A percentile compares a stretch with the other conserved stretches of the same genome.
phyloP scores from a whole-genome alignment of 805 yeast genomes.

The Danielozyma ontarioensis region DNA sequence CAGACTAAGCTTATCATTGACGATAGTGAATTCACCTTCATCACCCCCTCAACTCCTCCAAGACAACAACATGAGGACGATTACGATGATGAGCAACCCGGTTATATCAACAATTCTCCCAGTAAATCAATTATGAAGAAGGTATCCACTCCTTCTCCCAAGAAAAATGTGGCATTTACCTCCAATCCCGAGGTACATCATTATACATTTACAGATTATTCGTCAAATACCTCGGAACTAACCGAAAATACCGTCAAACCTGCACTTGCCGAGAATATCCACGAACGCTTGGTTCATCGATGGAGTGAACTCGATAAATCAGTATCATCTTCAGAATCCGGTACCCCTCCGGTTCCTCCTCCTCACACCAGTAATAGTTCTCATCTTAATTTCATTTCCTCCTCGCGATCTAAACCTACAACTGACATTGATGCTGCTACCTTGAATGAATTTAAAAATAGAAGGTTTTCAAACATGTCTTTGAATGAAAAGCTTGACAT shows the following conservation, averaged over 20 bases:
- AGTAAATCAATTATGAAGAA: constrained; percentile 36
- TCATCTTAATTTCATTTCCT: constrained; percentile 4
- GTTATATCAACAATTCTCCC: constrained; percentile 20
- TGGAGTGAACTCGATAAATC: background rate
- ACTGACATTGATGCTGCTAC: constrained; percentile 11
- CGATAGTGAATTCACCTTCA: constrained; percentile 22
- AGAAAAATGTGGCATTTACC: constrained; percentile 34
- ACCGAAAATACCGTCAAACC: too few species aligned
- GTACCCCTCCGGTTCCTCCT: constrained; percentile 27
- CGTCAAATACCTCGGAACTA: background rate
- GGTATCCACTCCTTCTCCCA: constrained; percentile 25
- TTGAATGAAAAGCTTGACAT: constrained; percentile 43
- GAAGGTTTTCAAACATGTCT: constrained; percentile 24
- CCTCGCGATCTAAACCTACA: constrained; percentile 1
- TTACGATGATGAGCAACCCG: constrained; percentile 1
- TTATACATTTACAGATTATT: constrained; percentile 8
- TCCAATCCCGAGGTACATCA: constrained; percentile 28
- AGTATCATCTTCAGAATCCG: constrained; percentile 5
- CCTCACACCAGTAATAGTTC: constrained; percentile 12
- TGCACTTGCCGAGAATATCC: background rate
- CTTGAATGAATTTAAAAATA: constrained; percentile 15
- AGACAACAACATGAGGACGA: background rate
- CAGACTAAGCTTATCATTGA: constrained; percentile 3
- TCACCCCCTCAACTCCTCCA: constrained; percentile 18
- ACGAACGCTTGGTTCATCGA: background rate